A percentile compares a stretch with the other conserved stretches of the same genome.
These are phyloP conservation scores for Apophysomyces variabilis DNA, from an alignment of 371 early-diverging fungal species.

Conservation along the genomic window DNA sequence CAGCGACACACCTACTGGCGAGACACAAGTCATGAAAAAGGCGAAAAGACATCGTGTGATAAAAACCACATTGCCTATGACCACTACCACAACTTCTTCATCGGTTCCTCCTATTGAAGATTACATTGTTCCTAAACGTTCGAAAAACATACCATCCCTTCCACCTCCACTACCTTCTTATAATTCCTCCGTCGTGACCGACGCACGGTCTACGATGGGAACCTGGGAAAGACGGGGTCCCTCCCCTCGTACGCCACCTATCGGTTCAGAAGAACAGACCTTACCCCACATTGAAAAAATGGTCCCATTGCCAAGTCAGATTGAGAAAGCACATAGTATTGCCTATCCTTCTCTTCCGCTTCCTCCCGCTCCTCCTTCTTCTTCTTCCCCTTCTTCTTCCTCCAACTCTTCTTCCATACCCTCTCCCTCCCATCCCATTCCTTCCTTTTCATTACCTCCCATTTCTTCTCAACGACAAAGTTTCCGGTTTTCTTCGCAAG, in stretches of 20 bases:
- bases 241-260: conserved; percentile 22
- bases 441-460: conserved; percentile 20
- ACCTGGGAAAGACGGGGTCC: not conserved
- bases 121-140: conserved; percentile 38
- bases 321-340: not conserved
- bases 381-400: not conserved
- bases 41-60: conserved; percentile 7
- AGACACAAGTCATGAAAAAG: conserved; percentile 3
- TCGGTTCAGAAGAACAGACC: conserved; percentile 10
- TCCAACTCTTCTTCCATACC: not conserved
- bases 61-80: not conserved
- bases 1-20: no score
- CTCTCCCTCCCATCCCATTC: not conserved
- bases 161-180: not conserved
- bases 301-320: not conserved
- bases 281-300: conserved; percentile 5
- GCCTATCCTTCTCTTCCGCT: no score
- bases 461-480: conserved; percentile 24
- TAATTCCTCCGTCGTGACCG: conserved; percentile 24
- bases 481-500: conserved; percentile 22
- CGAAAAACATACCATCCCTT: not conserved
- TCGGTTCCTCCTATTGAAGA: conserved; percentile 46
- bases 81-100: conserved; percentile 6
- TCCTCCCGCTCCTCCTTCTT: no score
- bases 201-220: not conserved